Base-by-base conservation (phyloP, 768 basidiomycete genomes). In the Cystofilobasidium capitatum region DNA sequence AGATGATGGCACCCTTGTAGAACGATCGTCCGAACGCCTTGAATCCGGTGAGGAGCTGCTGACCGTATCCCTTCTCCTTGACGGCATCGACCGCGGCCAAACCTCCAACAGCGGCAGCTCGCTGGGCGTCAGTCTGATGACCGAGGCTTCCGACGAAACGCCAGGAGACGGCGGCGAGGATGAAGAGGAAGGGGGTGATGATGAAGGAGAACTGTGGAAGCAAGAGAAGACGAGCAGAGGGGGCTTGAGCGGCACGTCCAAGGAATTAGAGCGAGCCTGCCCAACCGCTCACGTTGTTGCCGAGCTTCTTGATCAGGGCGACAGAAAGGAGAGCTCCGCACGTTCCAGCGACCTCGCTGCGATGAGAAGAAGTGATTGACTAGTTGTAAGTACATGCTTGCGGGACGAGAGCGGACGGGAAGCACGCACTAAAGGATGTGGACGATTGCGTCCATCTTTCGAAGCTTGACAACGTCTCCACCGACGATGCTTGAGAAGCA, bases 341-440 rank as follows among this genome's bases (percentile, higher is more conserved):
- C 7, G 75, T 76, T 24, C 75, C 75, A 20, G 74, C 74, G 51
- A 76, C 69, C 69, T 75, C 74, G 69, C n/a, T n/a, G n/a, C n/a
- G n/a, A n/a, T n/a, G 75, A 74, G 14, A 74, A 51, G 60, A 73
- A 58, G 71, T 73, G 72, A 9, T 74, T 71, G 8, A 64, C 65
- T 4, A 72, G 71, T 22, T 16, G 9, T 5, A 49, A 47, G 24
- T 13, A 47, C 12, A 5, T 5, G 26, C 1, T 16, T 47, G 3
- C 5, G 8, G 6, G 7, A 7, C 37, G 12, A 7, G 20, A 26
- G 7, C 39, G 13, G 6, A 24, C 10, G 24, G 22, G 4, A 33
- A 2, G 17, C 4, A 47, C 17, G 47, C 24, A 24, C 29, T 9
- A 57, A 39, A 44, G 29, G 33, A 24, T 10, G n/a, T 65, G 36